These are phyloP conservation scores for Aurantiochytrium sp. DNA, from an alignment of 108 stramenopile species.

Conservation along the genomic window DNA sequence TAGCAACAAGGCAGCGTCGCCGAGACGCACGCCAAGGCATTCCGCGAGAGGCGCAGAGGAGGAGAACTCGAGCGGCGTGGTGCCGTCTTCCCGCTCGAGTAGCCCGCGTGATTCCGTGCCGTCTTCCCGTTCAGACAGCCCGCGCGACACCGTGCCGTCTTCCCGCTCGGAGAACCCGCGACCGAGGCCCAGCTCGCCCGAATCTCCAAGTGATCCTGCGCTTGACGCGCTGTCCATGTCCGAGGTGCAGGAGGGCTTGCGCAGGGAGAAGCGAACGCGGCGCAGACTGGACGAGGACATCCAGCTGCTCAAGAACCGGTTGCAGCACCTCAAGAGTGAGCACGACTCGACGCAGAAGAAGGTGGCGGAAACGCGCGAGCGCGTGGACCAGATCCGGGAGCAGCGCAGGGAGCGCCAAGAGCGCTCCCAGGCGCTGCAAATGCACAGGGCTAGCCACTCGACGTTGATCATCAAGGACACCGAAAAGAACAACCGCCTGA, in stretches of 20 bases:
- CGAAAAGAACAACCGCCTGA: background rate
- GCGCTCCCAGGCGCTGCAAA: background rate
- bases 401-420: background rate
- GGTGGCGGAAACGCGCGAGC: background rate
- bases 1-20: too few species aligned
- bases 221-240: background rate
- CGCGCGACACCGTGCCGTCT: too few species aligned
- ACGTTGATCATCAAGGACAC: background rate
- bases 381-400: conserved; percentile 8
- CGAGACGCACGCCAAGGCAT: too few species aligned
- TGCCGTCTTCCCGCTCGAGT: too few species aligned
- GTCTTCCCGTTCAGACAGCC: too few species aligned
- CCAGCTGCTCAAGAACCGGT: background rate
- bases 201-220: background rate
- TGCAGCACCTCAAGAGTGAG: conserved; percentile 15
- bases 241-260: background rate
- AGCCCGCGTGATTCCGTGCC: too few species aligned
- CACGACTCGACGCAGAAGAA: background rate
- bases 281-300: background rate
- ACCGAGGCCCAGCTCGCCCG: too few species aligned
- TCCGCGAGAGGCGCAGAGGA: too few species aligned
- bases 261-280: background rate
- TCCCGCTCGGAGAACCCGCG: too few species aligned
- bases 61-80: too few species aligned
- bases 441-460: background rate